Conservation (phyloP, 208 protist genomes). For the Crithidia thermophila region DNA sequence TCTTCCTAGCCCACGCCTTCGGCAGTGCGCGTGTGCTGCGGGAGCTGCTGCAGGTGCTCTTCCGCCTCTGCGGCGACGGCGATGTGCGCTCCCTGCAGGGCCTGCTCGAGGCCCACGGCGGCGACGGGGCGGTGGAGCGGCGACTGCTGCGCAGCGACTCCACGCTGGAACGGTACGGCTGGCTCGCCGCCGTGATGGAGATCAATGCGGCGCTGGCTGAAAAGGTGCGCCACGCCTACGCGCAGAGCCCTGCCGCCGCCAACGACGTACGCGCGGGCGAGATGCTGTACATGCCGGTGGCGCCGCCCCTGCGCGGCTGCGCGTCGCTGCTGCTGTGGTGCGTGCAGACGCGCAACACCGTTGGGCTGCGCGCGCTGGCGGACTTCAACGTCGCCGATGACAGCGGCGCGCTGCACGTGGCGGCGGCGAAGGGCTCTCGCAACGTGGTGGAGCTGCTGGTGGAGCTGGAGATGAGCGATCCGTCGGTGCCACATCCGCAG, state of each 20-base stretch:
- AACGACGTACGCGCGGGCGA: constrained; percentile 31
- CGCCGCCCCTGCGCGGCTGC: constrained; percentile 20
- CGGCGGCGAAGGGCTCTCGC: constrained; percentile 52
- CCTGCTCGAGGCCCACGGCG: constrained; percentile 11
- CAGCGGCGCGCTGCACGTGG: constrained; percentile 61
- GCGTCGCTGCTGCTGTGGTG: constrained; percentile 69
- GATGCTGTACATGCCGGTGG: constrained; percentile 28
- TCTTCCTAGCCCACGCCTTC: constrained; percentile 73
- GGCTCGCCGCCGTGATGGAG: constrained; percentile 58
- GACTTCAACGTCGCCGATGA: constrained; percentile 79
- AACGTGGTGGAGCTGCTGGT: constrained; percentile 71
- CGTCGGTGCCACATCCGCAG: constrained; percentile 26
- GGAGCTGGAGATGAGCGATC: constrained; percentile 69
- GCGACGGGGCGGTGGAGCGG: constrained; percentile 21
- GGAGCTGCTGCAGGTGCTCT: constrained; percentile 42
- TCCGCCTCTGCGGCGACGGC: constrained; percentile 14
- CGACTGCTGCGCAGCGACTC: constrained; percentile 55
- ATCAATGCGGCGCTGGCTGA: constrained; percentile 47
- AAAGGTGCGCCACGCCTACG: constrained; percentile 37
- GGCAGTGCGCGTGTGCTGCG: constrained; percentile 60
- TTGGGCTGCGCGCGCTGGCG: constrained; percentile 75
- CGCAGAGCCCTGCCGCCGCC: constrained; percentile 9
- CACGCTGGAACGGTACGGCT: constrained; percentile 56
- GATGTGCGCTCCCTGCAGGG: constrained; percentile 17
- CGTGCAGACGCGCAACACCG: constrained; percentile 55